Conservation (phyloP, 1,284 basidiomycete species). For the Ceratobasidium sp. region DNA sequence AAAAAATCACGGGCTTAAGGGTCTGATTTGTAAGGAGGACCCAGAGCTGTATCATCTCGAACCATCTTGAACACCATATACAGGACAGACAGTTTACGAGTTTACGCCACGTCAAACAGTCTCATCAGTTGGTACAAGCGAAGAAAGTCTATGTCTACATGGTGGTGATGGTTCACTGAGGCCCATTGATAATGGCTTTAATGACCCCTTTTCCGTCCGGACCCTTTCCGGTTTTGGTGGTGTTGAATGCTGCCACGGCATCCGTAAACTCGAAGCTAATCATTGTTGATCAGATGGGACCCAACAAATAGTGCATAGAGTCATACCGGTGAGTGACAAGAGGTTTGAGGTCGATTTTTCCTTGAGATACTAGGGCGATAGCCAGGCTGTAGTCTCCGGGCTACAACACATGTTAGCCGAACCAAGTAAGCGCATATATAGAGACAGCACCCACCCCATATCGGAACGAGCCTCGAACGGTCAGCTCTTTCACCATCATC, state of each 20-base stretch:
- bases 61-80: too few relatives aligned
- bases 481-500: constrained; percentile 79
- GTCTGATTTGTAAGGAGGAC: too few relatives aligned
- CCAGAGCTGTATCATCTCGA: too few relatives aligned
- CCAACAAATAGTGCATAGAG: constrained; percentile 6
- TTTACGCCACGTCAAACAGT: too few relatives aligned
- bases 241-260: constrained; percentile 63
- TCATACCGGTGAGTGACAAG: constrained; percentile 69
- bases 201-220: constrained; percentile 62
- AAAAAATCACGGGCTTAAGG: too few relatives aligned
- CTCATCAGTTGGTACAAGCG: too few relatives aligned
- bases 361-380: constrained; percentile 63
- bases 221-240: constrained; percentile 73
- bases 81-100: too few relatives aligned
- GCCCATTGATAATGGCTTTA: constrained; percentile 77
- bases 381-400: constrained; percentile 74
- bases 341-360: constrained; percentile 63
- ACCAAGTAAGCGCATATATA: constrained; percentile 30
- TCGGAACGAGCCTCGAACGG: constrained; percentile 87
- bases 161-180: constrained; percentile 56
- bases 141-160: constrained; percentile 1
- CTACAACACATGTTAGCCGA: constrained; percentile 55
- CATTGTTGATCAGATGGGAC: not conserved
- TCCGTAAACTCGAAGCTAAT: constrained; percentile 59
- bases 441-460: constrained; percentile 46